phyloP scores from a whole-genome alignment of 495 filamentous ascomycete genomes.

The Lepraria neglecta region DNA sequence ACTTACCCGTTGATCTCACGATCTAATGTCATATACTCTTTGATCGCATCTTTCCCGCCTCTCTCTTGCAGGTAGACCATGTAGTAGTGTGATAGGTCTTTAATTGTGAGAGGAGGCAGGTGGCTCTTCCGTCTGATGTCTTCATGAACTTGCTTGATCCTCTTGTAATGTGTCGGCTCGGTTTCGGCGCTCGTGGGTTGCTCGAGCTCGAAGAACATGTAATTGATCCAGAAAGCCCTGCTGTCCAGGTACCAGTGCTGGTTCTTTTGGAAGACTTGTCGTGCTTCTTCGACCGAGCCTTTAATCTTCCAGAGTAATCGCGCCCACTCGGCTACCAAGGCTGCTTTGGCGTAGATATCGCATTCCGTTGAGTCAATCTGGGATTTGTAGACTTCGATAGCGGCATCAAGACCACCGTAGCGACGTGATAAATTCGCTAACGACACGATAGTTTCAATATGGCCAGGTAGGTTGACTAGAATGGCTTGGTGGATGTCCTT shows the following conservation, averaged over 20 bases:
- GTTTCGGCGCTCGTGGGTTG: conserved; percentile 67
- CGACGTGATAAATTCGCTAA: conserved; percentile 85
- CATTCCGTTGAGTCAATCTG: conserved; percentile 67
- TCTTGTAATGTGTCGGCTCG: conserved; percentile 60
- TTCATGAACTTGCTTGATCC: conserved; percentile 74
- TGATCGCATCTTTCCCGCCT: conserved; percentile 74
- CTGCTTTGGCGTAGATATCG: conserved; percentile 76
- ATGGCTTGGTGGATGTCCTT: conserved; percentile 79
- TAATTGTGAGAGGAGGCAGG: conserved; percentile 59
- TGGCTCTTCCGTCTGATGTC: conserved; percentile 70
- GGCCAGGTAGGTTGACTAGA: conserved; percentile 60
- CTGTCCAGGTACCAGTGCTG: conserved; percentile 81
- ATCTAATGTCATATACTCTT: conserved; percentile 80
- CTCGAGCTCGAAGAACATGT: conserved; percentile 80
- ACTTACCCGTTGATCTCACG: conserved; percentile 68
- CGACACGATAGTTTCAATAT: conserved; percentile 81
- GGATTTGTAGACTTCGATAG: conserved; percentile 75
- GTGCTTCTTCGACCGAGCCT: conserved; percentile 76
- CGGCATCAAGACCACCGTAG: conserved; percentile 76
- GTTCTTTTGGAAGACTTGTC: conserved; percentile 76
- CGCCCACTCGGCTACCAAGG: conserved; percentile 85
- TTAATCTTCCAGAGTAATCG: conserved; percentile 84
- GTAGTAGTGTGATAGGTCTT: conserved; percentile 73
- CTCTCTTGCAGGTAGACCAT: conserved; percentile 79
- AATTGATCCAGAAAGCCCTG: conserved; percentile 86